A percentile compares a stretch with the other conserved stretches of the same genome.
phyloP scores from a whole-genome alignment of 2,329 filamentous ascomycete species.

The Diplodia corticola region DNA sequence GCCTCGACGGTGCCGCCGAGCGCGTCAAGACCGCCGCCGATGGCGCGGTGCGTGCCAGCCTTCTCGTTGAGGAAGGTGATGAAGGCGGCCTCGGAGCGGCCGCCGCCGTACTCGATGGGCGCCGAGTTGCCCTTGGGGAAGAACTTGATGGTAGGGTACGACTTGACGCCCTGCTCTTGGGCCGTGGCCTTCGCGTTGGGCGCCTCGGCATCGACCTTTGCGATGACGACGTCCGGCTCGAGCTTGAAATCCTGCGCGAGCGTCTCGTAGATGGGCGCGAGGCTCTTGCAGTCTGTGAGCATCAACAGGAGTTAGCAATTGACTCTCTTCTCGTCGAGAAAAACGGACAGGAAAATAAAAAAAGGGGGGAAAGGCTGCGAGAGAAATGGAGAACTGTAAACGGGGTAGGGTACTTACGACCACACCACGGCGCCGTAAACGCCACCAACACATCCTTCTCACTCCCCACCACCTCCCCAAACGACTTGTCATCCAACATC shows the following conservation, averaged over 20 bases:
- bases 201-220: slow-evolving; percentile 93
- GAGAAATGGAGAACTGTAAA: neutral
- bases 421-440: slow-evolving; percentile 98
- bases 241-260: slow-evolving; percentile 77
- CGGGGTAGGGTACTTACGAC: slow-evolving; percentile 69
- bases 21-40: slow-evolving; percentile 76
- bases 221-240: slow-evolving; percentile 79
- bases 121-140: slow-evolving; percentile 83
- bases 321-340: neutral
- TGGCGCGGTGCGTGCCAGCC: slow-evolving; percentile 79
- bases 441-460: slow-evolving; percentile 92
- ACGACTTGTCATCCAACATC: slow-evolving; percentile 77
- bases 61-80: slow-evolving; percentile 84
- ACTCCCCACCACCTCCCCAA: slow-evolving; percentile 73
- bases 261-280: slow-evolving; percentile 87
- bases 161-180: slow-evolving; percentile 72
- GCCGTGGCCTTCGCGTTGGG: slow-evolving; percentile 80
- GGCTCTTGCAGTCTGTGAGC: slow-evolving; percentile 83
- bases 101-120: slow-evolving; percentile 69
- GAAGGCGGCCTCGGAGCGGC: slow-evolving; percentile 73
- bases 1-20: slow-evolving; percentile 79
- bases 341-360: no score
- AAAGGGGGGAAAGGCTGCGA: no score
- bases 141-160: slow-evolving; percentile 97
- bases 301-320: neutral